These are phyloP conservation scores for Strobilomyces dryophilus DNA, from an alignment of 768 basidiomycete genomes.

Conservation along the genomic window DNA sequence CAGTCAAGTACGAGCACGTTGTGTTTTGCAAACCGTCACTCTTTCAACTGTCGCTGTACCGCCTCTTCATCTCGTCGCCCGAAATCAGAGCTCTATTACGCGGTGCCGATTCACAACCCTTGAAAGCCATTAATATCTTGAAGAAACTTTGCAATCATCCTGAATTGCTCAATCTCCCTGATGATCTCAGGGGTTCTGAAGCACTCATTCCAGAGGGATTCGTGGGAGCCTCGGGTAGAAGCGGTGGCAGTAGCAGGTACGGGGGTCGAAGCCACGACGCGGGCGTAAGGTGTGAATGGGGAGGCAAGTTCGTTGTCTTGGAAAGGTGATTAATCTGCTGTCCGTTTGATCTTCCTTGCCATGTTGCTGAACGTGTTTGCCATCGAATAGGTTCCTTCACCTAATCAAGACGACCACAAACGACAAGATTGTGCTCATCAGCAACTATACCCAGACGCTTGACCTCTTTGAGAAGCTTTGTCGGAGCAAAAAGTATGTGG, in stretches of 20 bases:
- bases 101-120: slow-evolving; percentile 85
- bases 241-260: slow-evolving; percentile 31
- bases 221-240: slow-evolving; percentile 39
- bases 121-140: slow-evolving; percentile 91
- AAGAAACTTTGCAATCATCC: slow-evolving; percentile 97
- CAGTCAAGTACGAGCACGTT: slow-evolving; percentile 98
- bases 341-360: not conserved
- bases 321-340: slow-evolving; percentile 56
- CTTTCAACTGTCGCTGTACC: slow-evolving; percentile 82
- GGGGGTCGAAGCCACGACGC: slow-evolving; percentile 37
- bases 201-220: slow-evolving; percentile 80
- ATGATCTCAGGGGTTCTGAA: slow-evolving; percentile 80
- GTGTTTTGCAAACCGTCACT: slow-evolving; percentile 87
- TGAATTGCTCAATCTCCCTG: slow-evolving; percentile 80
- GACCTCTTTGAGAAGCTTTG: slow-evolving; percentile 91
- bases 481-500: slow-evolving; percentile 70
- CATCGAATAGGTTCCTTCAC: slow-evolving; percentile 67
- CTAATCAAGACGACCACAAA: slow-evolving; percentile 75
- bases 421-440: slow-evolving; percentile 96
- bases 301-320: slow-evolving; percentile 91
- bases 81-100: slow-evolving; percentile 88
- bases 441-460: slow-evolving; percentile 94
- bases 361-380: not conserved
- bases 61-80: slow-evolving; percentile 86
- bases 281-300: slow-evolving; percentile 70